Base-by-base conservation (phyloP, 2,329 filamentous ascomycete species). In the Stachybotrys elegans region DNA sequence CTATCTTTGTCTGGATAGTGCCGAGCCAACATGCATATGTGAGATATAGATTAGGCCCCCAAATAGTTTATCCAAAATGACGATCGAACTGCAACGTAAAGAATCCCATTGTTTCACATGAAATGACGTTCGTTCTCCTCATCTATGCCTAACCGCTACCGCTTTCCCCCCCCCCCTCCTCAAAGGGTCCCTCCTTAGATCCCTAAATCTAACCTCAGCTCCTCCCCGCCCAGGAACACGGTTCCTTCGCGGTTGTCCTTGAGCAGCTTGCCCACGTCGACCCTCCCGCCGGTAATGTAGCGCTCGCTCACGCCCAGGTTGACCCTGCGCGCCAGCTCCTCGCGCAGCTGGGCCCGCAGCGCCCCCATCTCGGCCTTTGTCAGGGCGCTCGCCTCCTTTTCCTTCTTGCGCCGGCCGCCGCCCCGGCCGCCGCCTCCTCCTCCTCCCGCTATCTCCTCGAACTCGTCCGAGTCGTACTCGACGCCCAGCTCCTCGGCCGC, bases 401-500 rank as follows among this genome's bases (percentile, higher is more conserved):
- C 85, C 67, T 87, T 87, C 66, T 81, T 75, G 66, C 84, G 86
- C 32, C 88, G 71, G 1, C 86, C 84, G 31, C 79, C 81, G 7
- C 89, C 89, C 27, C 88, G 75, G 0, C 86, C 84, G 40, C 78
- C 78, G 57, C 76, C 75, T 43, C 72, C 75, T 6, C 82, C 79
- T 7, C 73, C 75, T 31, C 75, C 84, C 46, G 90, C 84, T 34
- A 89, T 86, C 25, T 93, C 89, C 51, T 86, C 86, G 49, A 95
- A 84, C 37, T 94, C 89, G 27, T 95, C 90, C 48, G 82, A 86
- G 59, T 97, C 90, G 60, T 95, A 95, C 42, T 96, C 92, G 0
- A 97, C 88, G 1, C 93, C 93, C 0, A 98, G 74, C 51, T 97
- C 92, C 46, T 96, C 90, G 0, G 93, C 93, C 0, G 90, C 91